phyloP scores from a whole-genome alignment of 192 early-diverging fungal species.

The Coemansia sp. region DNA sequence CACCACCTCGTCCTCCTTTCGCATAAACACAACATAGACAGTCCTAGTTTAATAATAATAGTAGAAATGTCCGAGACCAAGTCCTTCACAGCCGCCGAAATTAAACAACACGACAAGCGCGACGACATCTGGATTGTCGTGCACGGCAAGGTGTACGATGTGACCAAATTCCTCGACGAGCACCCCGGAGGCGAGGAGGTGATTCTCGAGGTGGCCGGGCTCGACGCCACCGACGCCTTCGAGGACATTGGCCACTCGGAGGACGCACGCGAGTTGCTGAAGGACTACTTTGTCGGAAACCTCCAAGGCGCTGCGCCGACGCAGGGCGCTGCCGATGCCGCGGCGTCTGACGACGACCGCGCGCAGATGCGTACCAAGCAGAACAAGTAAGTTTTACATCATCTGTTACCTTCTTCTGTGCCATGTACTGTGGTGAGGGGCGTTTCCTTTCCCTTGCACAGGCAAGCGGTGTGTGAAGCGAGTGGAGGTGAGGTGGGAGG shows the following conservation, averaged over 20 bases:
- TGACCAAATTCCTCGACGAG: slow-evolving; percentile 81
- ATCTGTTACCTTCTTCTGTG: too few relatives aligned
- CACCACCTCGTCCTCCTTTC: not conserved
- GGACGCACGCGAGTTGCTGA: slow-evolving; percentile 86
- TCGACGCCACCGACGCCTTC: slow-evolving; percentile 90
- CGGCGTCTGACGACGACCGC: slow-evolving; percentile 1
- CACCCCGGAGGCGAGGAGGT: slow-evolving; percentile 99
- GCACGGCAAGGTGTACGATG: slow-evolving; percentile 75
- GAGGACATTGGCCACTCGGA: slow-evolving; percentile 97
- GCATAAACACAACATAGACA: not conserved
- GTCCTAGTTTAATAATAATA: too few relatives aligned
- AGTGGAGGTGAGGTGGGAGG: too few relatives aligned
- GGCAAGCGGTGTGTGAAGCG: too few relatives aligned
- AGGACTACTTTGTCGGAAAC: slow-evolving; percentile 71
- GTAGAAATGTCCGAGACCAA: slow-evolving; percentile 57
- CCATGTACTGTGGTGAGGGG: too few relatives aligned
- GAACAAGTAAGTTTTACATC: slow-evolving; percentile 52
- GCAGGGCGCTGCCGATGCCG: not conserved
- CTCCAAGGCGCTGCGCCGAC: slow-evolving; percentile 46
- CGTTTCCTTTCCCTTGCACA: too few relatives aligned
- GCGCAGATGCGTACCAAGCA: slow-evolving; percentile 34
- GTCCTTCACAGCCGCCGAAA: slow-evolving; percentile 63
- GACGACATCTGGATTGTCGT: slow-evolving; percentile 81
- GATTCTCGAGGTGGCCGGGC: slow-evolving; percentile 84
- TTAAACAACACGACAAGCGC: slow-evolving; percentile 68